Evolutionary conservation across 164 flowering plant genomes (phyloP), one percentile per base, ranked within the genome.

Genomic region (Vitis riparia): DNA sequence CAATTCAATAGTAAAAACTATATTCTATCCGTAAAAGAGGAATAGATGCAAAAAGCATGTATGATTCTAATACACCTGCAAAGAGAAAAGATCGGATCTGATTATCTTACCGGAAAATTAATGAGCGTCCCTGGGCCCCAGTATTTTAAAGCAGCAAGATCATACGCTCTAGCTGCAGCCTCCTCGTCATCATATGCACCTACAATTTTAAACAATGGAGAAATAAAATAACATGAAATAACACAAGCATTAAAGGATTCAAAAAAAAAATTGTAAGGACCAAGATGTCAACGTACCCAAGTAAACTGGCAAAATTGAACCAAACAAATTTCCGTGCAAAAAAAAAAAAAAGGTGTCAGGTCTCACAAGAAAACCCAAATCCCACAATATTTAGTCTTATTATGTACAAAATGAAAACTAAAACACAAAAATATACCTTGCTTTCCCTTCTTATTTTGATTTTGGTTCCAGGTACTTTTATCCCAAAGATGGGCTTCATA

Each of bases 401-500:
- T 53, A n/a, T 49, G 7, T 50, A 51, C 56, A 64, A 14, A 17
- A 50, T 29, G 70, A 37, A 74, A 19, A 53, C 16, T 37, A 50
- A 23, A 52, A 60, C 4, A 66, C 48, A 58, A 49, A 55, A 51
- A 67, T 51, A 62, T 63, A 90, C 99, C 99, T 91, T 96, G 99
- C 81, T 96, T 96, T 65, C 99, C 99, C 84, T 96, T 96, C 85
- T 96, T 96, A 74, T 96, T 96, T 80, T 96, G 99, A 70, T 93
- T 96, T 77, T 91, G 93, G 76, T 96, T 96, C 99, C 99, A 96
- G 11, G 98, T 91, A 79, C 87, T 91, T 80, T 96, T 96, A 76
- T 96, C 99, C 99, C 99, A 96, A 73, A 96, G 98, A 69, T 96
- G 99, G 75, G 99, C 99, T 84, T 96, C 99, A 79, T 93, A 96